Base-by-base conservation (phyloP, 208 protist species). In the Trypanosoma congolense region DNA sequence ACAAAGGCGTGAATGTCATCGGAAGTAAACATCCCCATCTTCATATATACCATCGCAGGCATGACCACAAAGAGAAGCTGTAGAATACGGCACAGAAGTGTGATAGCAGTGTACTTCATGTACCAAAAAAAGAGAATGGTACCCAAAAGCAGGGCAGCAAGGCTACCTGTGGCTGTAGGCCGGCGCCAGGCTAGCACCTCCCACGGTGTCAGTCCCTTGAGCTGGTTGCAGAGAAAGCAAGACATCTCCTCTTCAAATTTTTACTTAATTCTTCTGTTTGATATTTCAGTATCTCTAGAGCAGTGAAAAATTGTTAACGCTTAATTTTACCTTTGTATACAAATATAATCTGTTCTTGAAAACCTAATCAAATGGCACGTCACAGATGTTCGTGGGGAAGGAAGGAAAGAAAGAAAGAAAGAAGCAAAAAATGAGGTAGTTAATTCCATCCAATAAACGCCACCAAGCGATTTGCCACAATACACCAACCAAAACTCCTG, bases 101-200 rank as follows among this genome's bases (percentile, higher is more conserved):
- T 94, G 3, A 77, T 74, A 10, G 86, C 10, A 12, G 83, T 94
- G 76, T 94, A 94, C 12, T 81, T 38, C 48, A 77, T 78, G 49
- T 64, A 65, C 19, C 71, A 74, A 44, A 78, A 94, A 24, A 91
- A 63, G 14, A 70, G 60, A 71, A 80, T 79, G 1, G 71, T 29
- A n/a, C 45, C 26, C 30, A 91, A 58, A 33, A 86, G 25, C 21
- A 43, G 36, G 25, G 36, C 65, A 16, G 77, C 26, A 5, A 87
- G 25, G 40, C 72, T 12, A 33, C 74, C 80, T 9, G 82, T 79
- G 5, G 74, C 78, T 40, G 71, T 45, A 26, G 83, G 83, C 45
- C 79, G 73, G 28, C 75, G 70, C 87, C 87, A 94, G 10, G 72
- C 19, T 8, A 94, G 42, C 24, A 91, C 57, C 24, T 93, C 79